These are phyloP conservation scores for Pezicula rhizophila DNA, from an alignment of 2,329 filamentous ascomycete species.

Conservation along the genomic window DNA sequence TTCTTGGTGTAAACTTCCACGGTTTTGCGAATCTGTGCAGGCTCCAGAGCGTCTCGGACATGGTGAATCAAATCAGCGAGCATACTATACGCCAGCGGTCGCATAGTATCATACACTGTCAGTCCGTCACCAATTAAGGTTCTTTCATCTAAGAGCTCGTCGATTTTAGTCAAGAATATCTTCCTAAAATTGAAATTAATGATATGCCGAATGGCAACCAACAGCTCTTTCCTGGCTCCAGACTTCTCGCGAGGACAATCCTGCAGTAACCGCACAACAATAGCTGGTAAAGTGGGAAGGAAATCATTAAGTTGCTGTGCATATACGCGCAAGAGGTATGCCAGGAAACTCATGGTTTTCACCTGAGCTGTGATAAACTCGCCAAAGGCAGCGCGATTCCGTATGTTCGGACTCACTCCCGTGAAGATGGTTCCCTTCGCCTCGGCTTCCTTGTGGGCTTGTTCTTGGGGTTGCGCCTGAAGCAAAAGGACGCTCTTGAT, in stretches of 20 bases:
- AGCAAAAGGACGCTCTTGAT: constrained; percentile 87
- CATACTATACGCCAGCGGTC: constrained; percentile 96
- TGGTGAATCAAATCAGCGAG: constrained; percentile 97
- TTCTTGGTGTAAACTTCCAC: constrained; percentile 97
- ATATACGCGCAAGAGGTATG: constrained; percentile 85
- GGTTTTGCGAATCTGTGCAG: constrained; percentile 89
- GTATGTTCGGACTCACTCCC: constrained; percentile 87
- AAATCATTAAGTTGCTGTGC: constrained; percentile 84
- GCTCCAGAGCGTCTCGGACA: constrained; percentile 79
- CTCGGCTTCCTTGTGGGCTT: constrained; percentile 80
- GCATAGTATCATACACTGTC: constrained; percentile 94
- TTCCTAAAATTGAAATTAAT: constrained; percentile 98
- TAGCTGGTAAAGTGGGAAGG: constrained; percentile 74
- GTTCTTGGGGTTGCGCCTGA: constrained; percentile 88
- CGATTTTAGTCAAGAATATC: constrained; percentile 90
- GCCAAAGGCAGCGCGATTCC: constrained; percentile 88
- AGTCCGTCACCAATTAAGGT: constrained; percentile 93
- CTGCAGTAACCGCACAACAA: constrained; percentile 84
- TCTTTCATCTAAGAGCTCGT: constrained; percentile 87
- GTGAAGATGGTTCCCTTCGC: constrained; percentile 79
- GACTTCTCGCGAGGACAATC: constrained; percentile 96
- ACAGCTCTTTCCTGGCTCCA: constrained; percentile 83
- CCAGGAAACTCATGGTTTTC: constrained; percentile 98
- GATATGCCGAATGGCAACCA: constrained; percentile 95
- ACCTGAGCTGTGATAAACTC: constrained; percentile 98